Percentiles rank a stretch among this genome's conserved stretches.
phyloP scores from a whole-genome alignment of 208 protist genomes.

The Wallacemonas sp. region DNA sequence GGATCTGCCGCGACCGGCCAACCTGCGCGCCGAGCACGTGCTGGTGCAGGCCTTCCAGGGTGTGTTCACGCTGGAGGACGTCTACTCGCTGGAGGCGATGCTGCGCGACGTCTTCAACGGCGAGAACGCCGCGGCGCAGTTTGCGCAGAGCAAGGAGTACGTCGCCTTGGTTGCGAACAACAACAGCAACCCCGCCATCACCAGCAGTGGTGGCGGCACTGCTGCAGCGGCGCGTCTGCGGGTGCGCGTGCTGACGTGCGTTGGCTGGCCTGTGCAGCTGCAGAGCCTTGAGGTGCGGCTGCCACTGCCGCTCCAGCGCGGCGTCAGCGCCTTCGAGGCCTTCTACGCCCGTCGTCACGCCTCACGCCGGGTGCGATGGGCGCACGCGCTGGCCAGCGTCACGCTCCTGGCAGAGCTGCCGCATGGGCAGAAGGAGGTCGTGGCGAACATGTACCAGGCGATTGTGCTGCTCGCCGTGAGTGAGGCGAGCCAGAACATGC shows the following conservation, averaged over 20 bases:
- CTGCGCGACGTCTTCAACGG: slow-evolving; percentile 56
- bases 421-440: slow-evolving; percentile 53
- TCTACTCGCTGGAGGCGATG: slow-evolving; percentile 64
- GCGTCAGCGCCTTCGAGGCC: slow-evolving; percentile 42
- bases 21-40: slow-evolving; percentile 51
- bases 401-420: slow-evolving; percentile 51
- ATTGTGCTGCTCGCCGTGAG: slow-evolving; percentile 69
- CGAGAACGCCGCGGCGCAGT: slow-evolving; percentile 23
- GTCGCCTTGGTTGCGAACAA: slow-evolving; percentile 28
- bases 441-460: slow-evolving; percentile 53
- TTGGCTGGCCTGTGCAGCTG: slow-evolving; percentile 37
- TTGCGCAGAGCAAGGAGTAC: slow-evolving; percentile 28
- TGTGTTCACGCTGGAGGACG: slow-evolving; percentile 35
- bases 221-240: neutral
- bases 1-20: slow-evolving; percentile 18
- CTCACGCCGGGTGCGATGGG: slow-evolving; percentile 66
- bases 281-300: slow-evolving; percentile 17
- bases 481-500: slow-evolving; percentile 21
- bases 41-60: slow-evolving; percentile 48
- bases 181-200: too few relatives aligned
- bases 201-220: too few relatives aligned
- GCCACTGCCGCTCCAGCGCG: slow-evolving; percentile 36
- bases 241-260: slow-evolving; percentile 27
- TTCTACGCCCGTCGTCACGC: slow-evolving; percentile 59
- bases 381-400: slow-evolving; percentile 59